A percentile compares a stretch with the other conserved stretches of the same genome.
Conservation (phyloP, 2,329 filamentous ascomycete species). For the Paracorniculantispora psalliotae region DNA sequence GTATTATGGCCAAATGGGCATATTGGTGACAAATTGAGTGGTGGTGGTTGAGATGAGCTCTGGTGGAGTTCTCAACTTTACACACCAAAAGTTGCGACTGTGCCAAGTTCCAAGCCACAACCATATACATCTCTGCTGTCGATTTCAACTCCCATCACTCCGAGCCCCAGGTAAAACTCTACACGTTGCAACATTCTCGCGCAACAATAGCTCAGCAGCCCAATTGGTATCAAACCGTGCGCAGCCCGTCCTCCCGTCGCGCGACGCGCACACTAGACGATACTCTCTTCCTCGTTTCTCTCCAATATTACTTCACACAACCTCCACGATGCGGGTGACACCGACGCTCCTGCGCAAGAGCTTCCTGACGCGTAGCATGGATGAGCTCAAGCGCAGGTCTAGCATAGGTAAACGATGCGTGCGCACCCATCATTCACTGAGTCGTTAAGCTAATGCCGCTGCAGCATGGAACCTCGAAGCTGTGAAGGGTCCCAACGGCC, state of each 20-base stretch:
- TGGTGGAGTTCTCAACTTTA: neutral
- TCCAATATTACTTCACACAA: neutral
- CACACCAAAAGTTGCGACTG: neutral
- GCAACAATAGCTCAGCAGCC: slow-evolving; percentile 25
- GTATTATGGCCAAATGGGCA: no score
- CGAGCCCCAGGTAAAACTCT: neutral
- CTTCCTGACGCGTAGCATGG: slow-evolving; percentile 54
- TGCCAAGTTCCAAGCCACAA: neutral
- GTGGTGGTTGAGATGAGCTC: neutral
- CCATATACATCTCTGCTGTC: neutral
- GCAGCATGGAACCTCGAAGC: slow-evolving; percentile 66
- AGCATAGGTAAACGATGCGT: slow-evolving; percentile 45
- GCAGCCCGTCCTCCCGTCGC: neutral
- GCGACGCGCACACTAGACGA: neutral
- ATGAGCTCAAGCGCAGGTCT: slow-evolving; percentile 55
- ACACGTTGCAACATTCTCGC: neutral
- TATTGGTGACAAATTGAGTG: no score
- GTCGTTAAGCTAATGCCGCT: neutral
- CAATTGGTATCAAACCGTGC: slow-evolving; percentile 22
- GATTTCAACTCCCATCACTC: neutral
- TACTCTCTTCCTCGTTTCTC: neutral
- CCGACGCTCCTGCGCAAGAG: slow-evolving; percentile 41
- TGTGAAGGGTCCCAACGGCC: slow-evolving; percentile 58
- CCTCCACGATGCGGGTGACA: slow-evolving; percentile 43
- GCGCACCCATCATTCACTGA: neutral